phyloP scores from a whole-genome alignment of 2,329 filamentous ascomycete species.

The Trichoderma asperellum region DNA sequence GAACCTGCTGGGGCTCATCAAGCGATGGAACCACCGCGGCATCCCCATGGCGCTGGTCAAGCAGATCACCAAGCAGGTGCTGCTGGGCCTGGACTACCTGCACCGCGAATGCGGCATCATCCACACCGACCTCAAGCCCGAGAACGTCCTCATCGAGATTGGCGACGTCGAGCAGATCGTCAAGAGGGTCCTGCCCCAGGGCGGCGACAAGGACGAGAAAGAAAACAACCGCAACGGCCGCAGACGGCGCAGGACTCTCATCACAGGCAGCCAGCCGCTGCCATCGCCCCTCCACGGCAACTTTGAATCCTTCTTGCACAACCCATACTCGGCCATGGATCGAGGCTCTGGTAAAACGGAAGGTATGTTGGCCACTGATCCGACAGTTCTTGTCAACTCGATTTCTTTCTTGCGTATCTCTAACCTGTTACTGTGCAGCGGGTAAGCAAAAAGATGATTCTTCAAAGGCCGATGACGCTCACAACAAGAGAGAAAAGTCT shows the following conservation, averaged over 20 bases:
- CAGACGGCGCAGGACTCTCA: constrained; percentile 85
- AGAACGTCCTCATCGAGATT: constrained; percentile 98
- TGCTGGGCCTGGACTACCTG: constrained; percentile 92
- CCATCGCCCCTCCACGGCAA: constrained; percentile 92
- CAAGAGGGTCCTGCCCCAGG: constrained; percentile 85
- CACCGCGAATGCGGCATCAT: constrained; percentile 99
- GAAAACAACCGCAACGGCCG: constrained; percentile 92
- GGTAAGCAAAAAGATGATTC: constrained; percentile 48
- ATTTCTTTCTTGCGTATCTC: neutral
- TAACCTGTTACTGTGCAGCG: constrained; percentile 34
- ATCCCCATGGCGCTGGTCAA: constrained; percentile 97
- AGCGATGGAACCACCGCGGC: constrained; percentile 96
- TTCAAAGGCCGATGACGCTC: constrained; percentile 63
- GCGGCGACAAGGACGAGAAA: constrained; percentile 77
- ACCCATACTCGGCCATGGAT: constrained; percentile 60
- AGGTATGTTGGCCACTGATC: constrained; percentile 53
- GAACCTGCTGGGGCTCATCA: constrained; percentile 92
- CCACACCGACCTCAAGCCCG: constrained; percentile 95
- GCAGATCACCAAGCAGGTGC: constrained; percentile 97
- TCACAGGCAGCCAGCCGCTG: constrained; percentile 94
- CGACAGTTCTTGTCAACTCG: too few species aligned
- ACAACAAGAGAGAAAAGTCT: constrained; percentile 88
- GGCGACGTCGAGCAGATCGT: constrained; percentile 99
- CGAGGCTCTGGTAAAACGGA: constrained; percentile 62
- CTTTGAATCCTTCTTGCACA: constrained; percentile 71